Conservation (phyloP, 2,329 filamentous ascomycete species). For the Cucurbitaria berberidis region DNA sequence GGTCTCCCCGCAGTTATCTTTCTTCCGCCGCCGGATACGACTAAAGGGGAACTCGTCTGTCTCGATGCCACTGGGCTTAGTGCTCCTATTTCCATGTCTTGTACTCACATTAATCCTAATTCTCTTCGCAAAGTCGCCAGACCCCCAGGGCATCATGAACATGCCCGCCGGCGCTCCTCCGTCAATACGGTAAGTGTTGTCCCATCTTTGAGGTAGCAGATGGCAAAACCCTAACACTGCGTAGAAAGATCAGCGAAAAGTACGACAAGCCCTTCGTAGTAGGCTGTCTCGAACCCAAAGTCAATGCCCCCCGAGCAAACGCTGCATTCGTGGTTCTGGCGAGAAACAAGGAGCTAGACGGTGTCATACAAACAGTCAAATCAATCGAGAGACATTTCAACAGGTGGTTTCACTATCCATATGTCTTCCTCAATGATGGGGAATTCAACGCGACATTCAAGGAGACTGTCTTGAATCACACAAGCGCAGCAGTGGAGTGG, state of each 20-base stretch:
- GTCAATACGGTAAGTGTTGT: conserved; percentile 74
- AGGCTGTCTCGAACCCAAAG: conserved; percentile 82
- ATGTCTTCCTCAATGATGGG: conserved; percentile 96
- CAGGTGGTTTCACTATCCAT: conserved; percentile 97
- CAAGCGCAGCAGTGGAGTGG: conserved; percentile 86
- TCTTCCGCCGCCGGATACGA: conserved; percentile 85
- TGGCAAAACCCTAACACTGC: conserved; percentile 20
- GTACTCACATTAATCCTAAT: conserved; percentile 90
- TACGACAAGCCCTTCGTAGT: conserved; percentile 96
- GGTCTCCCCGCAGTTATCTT: conserved; percentile 66
- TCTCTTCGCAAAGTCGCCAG: conserved; percentile 86
- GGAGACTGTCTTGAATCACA: conserved; percentile 85
- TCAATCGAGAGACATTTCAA: conserved; percentile 99
- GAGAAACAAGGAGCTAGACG: conserved; percentile 93
- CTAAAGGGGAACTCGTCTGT: conserved; percentile 90
- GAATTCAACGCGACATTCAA: conserved; percentile 97
- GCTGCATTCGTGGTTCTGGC: conserved; percentile 95
- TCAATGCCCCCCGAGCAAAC: conserved; percentile 81
- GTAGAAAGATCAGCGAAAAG: conserved; percentile 93
- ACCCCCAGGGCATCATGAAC: conserved; percentile 78
- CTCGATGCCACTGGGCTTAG: conserved; percentile 89
- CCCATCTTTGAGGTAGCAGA: not conserved
- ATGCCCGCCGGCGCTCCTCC: conserved; percentile 89
- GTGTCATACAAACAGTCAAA: conserved; percentile 95
- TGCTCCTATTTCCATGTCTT: conserved; percentile 89